These are phyloP conservation scores for Alternaria brassicicola DNA, from an alignment of 2,329 filamentous ascomycete genomes.

Conservation along the genomic window DNA sequence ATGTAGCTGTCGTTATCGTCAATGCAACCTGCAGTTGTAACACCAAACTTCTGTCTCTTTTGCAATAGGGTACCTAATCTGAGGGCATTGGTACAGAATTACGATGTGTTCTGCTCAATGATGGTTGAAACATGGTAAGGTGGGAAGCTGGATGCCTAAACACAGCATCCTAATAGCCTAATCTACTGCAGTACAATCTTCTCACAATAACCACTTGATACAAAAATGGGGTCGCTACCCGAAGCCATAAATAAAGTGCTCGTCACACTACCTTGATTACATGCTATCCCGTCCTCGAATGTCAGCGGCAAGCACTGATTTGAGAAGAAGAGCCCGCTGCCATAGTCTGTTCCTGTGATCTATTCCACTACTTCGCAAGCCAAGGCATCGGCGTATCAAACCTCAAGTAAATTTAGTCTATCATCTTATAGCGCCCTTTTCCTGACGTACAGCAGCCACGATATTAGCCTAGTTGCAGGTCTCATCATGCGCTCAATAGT, in stretches of 20 bases:
- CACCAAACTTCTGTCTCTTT: background rate
- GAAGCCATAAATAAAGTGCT: background rate
- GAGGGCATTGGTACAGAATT: background rate
- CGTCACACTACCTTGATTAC: background rate
- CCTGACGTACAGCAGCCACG: background rate
- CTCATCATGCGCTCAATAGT: conserved; percentile 4
- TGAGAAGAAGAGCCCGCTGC: no score
- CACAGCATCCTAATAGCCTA: background rate
- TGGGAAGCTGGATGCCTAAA: background rate
- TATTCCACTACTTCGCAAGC: conserved; percentile 18
- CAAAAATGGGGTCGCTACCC: background rate
- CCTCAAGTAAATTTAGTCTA: conserved; percentile 8
- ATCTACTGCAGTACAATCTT: background rate
- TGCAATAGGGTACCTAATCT: background rate
- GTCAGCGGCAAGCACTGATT: no score
- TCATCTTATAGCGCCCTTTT: background rate
- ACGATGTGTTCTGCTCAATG: background rate
- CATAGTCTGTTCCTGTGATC: no score
- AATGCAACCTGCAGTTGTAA: background rate
- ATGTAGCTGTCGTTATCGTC: background rate
- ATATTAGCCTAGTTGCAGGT: conserved; percentile 7
- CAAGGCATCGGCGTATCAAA: conserved; percentile 17
- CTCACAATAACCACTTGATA: background rate
- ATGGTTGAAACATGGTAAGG: background rate
- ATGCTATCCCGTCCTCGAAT: background rate